A percentile compares a stretch with the other conserved stretches of the same genome.
phyloP scores from a whole-genome alignment of 2,329 filamentous ascomycete species.

The Emmonsiellopsis sp. region DNA sequence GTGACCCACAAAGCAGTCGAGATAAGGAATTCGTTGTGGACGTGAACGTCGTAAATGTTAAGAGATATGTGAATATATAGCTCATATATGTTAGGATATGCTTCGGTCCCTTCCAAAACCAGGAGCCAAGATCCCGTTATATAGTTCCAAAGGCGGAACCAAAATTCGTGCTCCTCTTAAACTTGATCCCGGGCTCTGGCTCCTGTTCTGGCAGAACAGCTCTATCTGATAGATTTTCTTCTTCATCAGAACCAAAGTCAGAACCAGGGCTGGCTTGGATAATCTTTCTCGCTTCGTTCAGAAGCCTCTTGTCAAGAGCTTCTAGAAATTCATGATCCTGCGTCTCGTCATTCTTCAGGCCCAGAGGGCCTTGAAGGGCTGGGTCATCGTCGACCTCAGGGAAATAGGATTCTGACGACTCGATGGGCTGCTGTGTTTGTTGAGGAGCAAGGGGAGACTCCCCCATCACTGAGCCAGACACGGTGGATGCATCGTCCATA shows the following conservation, averaged over 20 bases:
- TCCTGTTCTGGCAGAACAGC: conserved; percentile 10
- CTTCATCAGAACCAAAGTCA: conserved; percentile 17
- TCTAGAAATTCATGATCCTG: conserved; percentile 33
- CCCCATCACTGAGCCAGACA: conserved; percentile 14
- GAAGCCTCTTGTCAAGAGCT: conserved; percentile 35
- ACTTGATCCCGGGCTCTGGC: conserved; percentile 34
- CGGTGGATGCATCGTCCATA: conserved; percentile 19
- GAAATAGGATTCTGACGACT: conserved; percentile 31
- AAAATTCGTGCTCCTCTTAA: conserved; percentile 39
- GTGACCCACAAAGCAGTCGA: too few species aligned
- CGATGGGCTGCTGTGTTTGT: conserved; percentile 16
- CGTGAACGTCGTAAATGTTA: too few species aligned
- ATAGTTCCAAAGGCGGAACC: conserved; percentile 36
- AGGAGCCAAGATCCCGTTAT: neutral
- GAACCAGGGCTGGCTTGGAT: conserved; percentile 16
- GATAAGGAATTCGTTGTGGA: too few species aligned
- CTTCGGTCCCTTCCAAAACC: neutral
- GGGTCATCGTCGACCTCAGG: conserved; percentile 34
- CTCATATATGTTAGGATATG: neutral
- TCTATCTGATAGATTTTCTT: conserved; percentile 5
- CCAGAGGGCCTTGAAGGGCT: conserved; percentile 34
- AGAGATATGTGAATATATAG: neutral
- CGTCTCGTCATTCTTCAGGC: conserved; percentile 32
- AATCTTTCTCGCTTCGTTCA: conserved; percentile 29
- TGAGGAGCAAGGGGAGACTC: conserved; percentile 25